Conservation (phyloP, 2,329 filamentous ascomycete species). For the Paecilomyces sp. region DNA sequence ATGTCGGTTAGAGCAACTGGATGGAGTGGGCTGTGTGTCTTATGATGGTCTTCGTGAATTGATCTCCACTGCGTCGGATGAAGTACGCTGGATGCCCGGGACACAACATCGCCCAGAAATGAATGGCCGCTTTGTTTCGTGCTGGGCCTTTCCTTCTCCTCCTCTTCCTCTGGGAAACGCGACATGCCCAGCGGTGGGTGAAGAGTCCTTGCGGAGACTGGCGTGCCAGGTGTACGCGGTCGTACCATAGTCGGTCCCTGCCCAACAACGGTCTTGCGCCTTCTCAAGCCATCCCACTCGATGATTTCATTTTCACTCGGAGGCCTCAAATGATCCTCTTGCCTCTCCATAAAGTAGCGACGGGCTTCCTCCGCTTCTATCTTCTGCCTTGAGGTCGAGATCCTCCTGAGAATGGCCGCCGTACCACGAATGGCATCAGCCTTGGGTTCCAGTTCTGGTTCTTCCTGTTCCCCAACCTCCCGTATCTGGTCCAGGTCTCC, state of each 20-base stretch:
- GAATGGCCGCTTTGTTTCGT: constrained; percentile 25
- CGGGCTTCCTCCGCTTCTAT: constrained; percentile 74
- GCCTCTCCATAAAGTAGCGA: constrained; percentile 71
- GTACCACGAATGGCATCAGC: constrained; percentile 91
- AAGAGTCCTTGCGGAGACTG: constrained; percentile 38
- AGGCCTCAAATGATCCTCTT: constrained; percentile 61
- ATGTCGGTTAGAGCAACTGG: constrained; percentile 60
- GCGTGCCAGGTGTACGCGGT: constrained; percentile 35
- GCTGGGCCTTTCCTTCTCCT: constrained; percentile 38
- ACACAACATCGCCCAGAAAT: constrained; percentile 31
- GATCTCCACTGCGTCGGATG: constrained; percentile 29
- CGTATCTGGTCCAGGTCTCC: constrained; percentile 93
- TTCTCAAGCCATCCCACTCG: constrained; percentile 86
- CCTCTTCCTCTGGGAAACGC: constrained; percentile 64
- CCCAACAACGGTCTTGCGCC: constrained; percentile 56
- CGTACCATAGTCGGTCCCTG: constrained; percentile 34
- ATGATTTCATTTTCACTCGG: constrained; percentile 73
- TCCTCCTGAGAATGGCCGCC: constrained; percentile 75
- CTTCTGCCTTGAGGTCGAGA: constrained; percentile 68
- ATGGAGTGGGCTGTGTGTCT: constrained; percentile 48
- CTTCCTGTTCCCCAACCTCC: constrained; percentile 88
- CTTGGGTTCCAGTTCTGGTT: constrained; percentile 93
- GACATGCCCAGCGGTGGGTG: constrained; percentile 87
- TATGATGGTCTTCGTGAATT: constrained; percentile 16
- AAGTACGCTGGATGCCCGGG: constrained; percentile 29